A percentile compares a stretch with the other conserved stretches of the same genome.
These are phyloP conservation scores for Syncephalis plumigaleata DNA, from an alignment of 371 early-diverging fungal genomes.

Conservation along the genomic window DNA sequence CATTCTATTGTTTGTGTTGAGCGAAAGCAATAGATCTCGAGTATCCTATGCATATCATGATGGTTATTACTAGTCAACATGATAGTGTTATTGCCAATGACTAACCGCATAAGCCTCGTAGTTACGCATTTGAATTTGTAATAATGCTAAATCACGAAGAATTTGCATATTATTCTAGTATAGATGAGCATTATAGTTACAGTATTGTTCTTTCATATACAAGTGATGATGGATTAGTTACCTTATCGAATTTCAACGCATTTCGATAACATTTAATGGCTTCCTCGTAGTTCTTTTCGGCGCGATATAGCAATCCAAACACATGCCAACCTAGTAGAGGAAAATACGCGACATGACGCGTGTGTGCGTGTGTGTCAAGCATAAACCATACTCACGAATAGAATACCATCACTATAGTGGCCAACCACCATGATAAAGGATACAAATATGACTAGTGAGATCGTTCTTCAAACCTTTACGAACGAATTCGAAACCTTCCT, in stretches of 20 bases:
- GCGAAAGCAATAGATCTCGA: constrained; percentile 42
- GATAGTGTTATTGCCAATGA: not conserved
- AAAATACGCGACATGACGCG: too few relatives aligned
- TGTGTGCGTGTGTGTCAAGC: too few relatives aligned
- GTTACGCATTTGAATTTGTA: constrained; percentile 83
- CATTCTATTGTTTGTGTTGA: constrained; percentile 45
- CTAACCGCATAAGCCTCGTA: constrained; percentile 34
- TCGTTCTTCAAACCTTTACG: constrained; percentile 70
- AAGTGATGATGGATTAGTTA: too few relatives aligned
- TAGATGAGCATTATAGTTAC: not conserved
- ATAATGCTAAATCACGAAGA: constrained; percentile 64
- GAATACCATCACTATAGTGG: not conserved
- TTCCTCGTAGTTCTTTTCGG: constrained; percentile 86
- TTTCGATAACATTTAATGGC: constrained; percentile 82
- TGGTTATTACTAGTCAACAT: not conserved
- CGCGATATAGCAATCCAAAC: constrained; percentile 76
- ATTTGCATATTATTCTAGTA: constrained; percentile 73
- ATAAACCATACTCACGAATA: not conserved
- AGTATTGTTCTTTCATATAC: too few relatives aligned
- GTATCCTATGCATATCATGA: constrained; percentile 27
- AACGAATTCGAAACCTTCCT: constrained; percentile 80
- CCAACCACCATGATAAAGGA: too few relatives aligned
- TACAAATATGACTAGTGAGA: constrained; percentile 74
- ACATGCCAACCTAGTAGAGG: constrained; percentile 86
- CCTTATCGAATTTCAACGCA: constrained; percentile 78